These are phyloP conservation scores for Phlegmacium glaucopus DNA, from an alignment of 768 basidiomycete species.

Conservation along the genomic window DNA sequence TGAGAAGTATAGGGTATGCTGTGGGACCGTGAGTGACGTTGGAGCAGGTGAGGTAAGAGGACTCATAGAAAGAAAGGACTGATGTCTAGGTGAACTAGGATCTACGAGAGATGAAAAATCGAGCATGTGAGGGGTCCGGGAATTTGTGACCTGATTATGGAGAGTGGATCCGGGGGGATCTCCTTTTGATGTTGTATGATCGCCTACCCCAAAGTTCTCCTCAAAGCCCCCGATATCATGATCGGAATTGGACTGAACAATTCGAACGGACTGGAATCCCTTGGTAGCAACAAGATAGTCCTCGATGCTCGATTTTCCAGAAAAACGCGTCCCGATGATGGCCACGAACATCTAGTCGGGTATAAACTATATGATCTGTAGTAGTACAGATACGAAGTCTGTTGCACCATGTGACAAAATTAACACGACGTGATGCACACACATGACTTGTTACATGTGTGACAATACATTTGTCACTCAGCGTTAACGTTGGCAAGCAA, in stretches of 20 bases:
- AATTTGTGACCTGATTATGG: constrained; percentile 4
- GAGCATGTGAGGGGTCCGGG: not conserved
- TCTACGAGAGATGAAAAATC: constrained; percentile 7
- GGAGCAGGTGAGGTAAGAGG: constrained; percentile 28
- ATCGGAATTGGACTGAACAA: constrained; percentile 24
- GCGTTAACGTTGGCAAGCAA: too few species aligned
- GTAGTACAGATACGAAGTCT: too few species aligned
- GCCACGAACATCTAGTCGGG: constrained; percentile 56
- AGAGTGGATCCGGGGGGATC: not conserved
- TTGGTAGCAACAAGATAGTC: constrained; percentile 57
- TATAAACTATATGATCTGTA: too few species aligned
- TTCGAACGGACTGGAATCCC: constrained; percentile 51
- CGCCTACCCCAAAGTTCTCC: constrained; percentile 17
- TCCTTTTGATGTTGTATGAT: not conserved
- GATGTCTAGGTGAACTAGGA: constrained; percentile 23
- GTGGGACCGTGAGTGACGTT: constrained; percentile 13
- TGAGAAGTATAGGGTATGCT: constrained; percentile 33
- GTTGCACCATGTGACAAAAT: too few species aligned
- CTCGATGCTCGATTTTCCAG: constrained; percentile 60
- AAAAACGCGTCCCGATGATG: constrained; percentile 57
- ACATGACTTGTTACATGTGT: too few species aligned
- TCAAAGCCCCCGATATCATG: constrained; percentile 12
- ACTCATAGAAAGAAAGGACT: constrained; percentile 38
- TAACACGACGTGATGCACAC: too few species aligned
- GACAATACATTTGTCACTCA: too few species aligned